Percentiles rank a stretch among this genome's conserved stretches.
phyloP scores from a whole-genome alignment of 2,329 filamentous ascomycete genomes.

The Colletotrichum australisinense region DNA sequence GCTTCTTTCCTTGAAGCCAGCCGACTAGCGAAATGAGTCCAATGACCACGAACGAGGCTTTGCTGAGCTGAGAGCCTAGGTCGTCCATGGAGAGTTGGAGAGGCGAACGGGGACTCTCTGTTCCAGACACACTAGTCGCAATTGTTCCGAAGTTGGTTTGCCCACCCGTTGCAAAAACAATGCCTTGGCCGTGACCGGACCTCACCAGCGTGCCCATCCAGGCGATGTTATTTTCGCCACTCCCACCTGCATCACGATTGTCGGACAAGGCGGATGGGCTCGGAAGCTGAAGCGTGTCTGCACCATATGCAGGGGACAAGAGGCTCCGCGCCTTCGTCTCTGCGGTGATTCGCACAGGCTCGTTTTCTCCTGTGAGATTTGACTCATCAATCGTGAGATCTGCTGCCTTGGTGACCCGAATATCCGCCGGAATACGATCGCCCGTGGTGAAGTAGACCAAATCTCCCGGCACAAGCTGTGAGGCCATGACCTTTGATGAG shows the following conservation, averaged over 20 bases:
- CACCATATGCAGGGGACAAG: constrained; percentile 45
- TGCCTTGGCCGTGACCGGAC: constrained; percentile 93
- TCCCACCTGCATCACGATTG: constrained; percentile 74
- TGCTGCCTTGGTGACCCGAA: constrained; percentile 89
- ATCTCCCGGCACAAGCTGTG: constrained; percentile 90
- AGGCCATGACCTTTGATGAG: constrained; percentile 87
- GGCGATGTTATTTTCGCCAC: constrained; percentile 88
- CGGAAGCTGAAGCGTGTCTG: constrained; percentile 44
- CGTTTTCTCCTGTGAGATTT: constrained; percentile 96
- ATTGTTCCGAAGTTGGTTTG: constrained; percentile 97
- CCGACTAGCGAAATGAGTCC: constrained; percentile 92
- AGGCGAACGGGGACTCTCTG: constrained; percentile 93
- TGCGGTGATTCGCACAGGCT: constrained; percentile 84
- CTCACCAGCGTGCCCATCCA: constrained; percentile 98
- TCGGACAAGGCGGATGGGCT: constrained; percentile 60
- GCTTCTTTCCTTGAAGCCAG: constrained; percentile 86
- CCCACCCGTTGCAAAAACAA: constrained; percentile 96
- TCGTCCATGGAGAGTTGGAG: constrained; percentile 97
- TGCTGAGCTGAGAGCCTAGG: constrained; percentile 95
- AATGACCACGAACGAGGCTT: constrained; percentile 95
- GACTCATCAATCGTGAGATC: constrained; percentile 96
- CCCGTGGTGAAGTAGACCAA: constrained; percentile 94
- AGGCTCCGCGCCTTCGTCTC: constrained; percentile 61
- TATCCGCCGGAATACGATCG: constrained; percentile 95
- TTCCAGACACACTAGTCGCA: constrained; percentile 91